Base-by-base conservation (phyloP, 345 rosid genomes). In the Cardamine chenopodiifolia region DNA sequence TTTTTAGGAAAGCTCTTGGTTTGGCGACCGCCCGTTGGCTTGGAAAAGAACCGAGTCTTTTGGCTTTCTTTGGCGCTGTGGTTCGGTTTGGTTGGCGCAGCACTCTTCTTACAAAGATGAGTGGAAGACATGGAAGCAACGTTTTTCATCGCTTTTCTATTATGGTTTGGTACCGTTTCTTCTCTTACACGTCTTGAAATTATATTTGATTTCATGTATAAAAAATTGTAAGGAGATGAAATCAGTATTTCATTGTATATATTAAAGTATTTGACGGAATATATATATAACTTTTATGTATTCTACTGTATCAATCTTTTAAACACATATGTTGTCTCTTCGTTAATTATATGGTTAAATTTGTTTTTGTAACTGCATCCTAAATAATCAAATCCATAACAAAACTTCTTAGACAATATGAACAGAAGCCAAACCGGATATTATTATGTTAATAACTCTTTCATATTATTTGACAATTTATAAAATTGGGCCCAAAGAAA, bases 21-120 rank as follows among this genome's bases (percentile, higher is more conserved):
- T 47, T 90, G 97, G 97, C 89, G 85, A 77, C 95, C 97, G 11
- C 90, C 90, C 0, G 73, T 50, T 0, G 99, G 93, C 2, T 55
- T 83, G 68, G 90, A 84, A 81, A 95, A 88, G 76, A 95, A 76
- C 78, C 55, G 63, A 44, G 85, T 81, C 3, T 91, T 94, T 62
- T 94, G 97, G 98, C 74, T 86, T 32, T 86, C 87, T 55, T 79
- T 94, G 82, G 80, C 95, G 4, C 52, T 91, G 10, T 91, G 98
- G 98, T 66, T 94, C 19, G 88, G 89, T 52, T 84, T 94, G 83
- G 96, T 94, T 54, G 96, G 94, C 59, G 91, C 97, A 50, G 96
- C 98, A 17, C 76, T 94, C 54, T 6, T 91, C 63, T 81, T 88
- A 44, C 97, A 91, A 78, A 77, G 81, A 74, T 91, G 82, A 93